Base-by-base conservation (phyloP, 2,329 filamentous ascomycete genomes). In the Paraphaeosphaeria sporulosa region DNA sequence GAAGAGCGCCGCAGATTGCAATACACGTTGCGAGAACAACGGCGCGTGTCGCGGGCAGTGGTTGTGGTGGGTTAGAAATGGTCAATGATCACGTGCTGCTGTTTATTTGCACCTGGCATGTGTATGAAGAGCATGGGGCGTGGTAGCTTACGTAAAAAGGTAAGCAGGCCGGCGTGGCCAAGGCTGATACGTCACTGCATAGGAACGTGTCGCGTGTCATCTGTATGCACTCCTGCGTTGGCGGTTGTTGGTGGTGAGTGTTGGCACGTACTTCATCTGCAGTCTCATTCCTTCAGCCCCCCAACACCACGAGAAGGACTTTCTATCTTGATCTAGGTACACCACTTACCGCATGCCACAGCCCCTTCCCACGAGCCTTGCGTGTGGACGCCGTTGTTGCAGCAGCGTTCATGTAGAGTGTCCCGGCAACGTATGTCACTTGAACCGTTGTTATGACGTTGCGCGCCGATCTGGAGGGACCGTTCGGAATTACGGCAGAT, bases 401-500 rank as follows among this genome's bases (percentile, higher is more conserved):
- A 15, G 12, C 36, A 13, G 34, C 15, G 13, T 46, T 25, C 17
- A 30, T 25, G 19, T 9, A 7, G 38, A 40, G 38, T 13, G 30
- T 32, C 30, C 30, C 30, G 30, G 30, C 30, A 32, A 32, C 30
- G 30, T 12, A 32, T 23, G 23, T 30, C n/a, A 25, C 8, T 15
- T 12, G n/a, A n/a, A 21, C 25, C 25, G 25, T 27, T 27, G 25
- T 3, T 30, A n/a, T 40, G 46, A 15, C 36, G 13, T 27, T 21
- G n/a, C 12, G 13, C 30, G 19, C 15, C 17, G 32, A 9, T 25
- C 38, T 19, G 17, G 25, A 13, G 15, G 15, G 12, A 8, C 43
- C 15, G 34, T 15, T 38, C 44, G 32, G 42, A n/a, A 55, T 55
- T 36, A 64, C 32, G 60, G 58, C 19, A 76, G 48, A 77, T 86